These are phyloP conservation scores for Camellia oleifera DNA, from an alignment of 179 eudicot species.

Conservation along the genomic window DNA sequence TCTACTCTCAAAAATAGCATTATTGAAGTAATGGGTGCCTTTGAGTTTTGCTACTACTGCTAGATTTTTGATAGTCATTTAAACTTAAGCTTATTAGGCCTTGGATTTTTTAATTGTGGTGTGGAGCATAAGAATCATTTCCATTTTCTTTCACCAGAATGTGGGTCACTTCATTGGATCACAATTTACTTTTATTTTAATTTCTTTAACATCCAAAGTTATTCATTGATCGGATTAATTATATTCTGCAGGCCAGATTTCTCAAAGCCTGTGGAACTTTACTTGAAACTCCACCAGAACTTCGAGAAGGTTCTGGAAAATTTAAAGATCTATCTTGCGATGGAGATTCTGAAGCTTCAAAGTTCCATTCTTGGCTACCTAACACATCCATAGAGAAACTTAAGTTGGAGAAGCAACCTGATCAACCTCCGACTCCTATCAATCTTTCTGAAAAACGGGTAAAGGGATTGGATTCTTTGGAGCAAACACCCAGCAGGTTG, in stretches of 20 bases:
- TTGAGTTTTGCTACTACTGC: background rate
- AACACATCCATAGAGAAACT: slow-evolving; percentile 33
- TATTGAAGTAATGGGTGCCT: background rate
- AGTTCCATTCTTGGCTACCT: slow-evolving; percentile 49
- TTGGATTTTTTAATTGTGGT: background rate
- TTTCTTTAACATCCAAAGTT: background rate
- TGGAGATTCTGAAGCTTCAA: slow-evolving; percentile 21
- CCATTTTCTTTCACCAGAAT: background rate
- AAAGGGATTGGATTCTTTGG: slow-evolving; percentile 25
- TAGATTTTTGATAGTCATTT: background rate
- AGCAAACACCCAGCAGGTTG: slow-evolving; percentile 48
- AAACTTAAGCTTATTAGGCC: background rate
- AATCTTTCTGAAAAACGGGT: slow-evolving; percentile 28
- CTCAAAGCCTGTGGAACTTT: slow-evolving; percentile 85
- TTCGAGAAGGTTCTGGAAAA: slow-evolving; percentile 45
- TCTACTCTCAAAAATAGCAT: background rate
- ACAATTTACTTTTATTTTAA: background rate
- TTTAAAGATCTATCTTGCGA: slow-evolving; percentile 19
- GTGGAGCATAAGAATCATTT: background rate
- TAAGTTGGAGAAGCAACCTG: slow-evolving; percentile 28
- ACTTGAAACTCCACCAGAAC: slow-evolving; percentile 73
- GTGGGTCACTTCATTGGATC: background rate
- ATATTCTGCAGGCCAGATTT: slow-evolving; percentile 61
- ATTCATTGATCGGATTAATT: slow-evolving; percentile 1
- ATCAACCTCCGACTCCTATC: slow-evolving; percentile 31